Evolutionary conservation across 2,329 filamentous ascomycete genomes (phyloP), one percentile per base, ranked within the genome.

Genomic region (Arthrobotrys conoides): DNA sequence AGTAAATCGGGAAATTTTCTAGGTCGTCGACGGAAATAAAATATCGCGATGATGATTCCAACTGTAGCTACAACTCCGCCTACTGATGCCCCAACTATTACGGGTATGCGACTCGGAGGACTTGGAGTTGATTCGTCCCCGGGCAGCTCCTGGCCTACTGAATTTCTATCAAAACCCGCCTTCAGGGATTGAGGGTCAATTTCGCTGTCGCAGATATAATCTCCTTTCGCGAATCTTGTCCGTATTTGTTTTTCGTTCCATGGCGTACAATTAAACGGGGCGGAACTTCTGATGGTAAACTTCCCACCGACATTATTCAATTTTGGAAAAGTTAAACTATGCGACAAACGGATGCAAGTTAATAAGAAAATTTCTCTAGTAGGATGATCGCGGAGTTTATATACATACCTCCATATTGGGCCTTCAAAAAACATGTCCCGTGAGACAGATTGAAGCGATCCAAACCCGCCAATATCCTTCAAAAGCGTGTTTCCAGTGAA

Each of bases 1-100:
- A 73, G n/a, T 46, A 73, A 22, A 30, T 73, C 70, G 5, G 70
- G 70, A 12, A 73, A 5, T 10, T 59, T 59, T 24, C 61, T 36
- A 38, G 44, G 49, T 33, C 70, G 53, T 30, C 61, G 20, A 22
- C 48, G 61, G 36, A 66, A 67, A 44, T 49, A 73, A n/a, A 66
- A 73, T 36, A 57, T 22, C 22, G 24, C 70, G 9, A 67, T 18
- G 5, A 9, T 14, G 12, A 73, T 30, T 16, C 10, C 24, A 18
- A 67, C 3, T n/a, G 61, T 51, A 0, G 48, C 61, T 5, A 44
- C 61, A 1, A 41, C 38, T 24, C 5, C 61, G 5, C 49, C 70
- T 14, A 22, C 48, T 5, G 61, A 20, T 5, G 61, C 20, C 22
- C 70, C 70, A n/a, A 49, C 70, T 66, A 73, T 73, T 14, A 73